Evolutionary conservation across 495 filamentous ascomycete genomes (phyloP), one percentile per base, ranked within the genome.

Genomic region (Aspergillus ostianus): DNA sequence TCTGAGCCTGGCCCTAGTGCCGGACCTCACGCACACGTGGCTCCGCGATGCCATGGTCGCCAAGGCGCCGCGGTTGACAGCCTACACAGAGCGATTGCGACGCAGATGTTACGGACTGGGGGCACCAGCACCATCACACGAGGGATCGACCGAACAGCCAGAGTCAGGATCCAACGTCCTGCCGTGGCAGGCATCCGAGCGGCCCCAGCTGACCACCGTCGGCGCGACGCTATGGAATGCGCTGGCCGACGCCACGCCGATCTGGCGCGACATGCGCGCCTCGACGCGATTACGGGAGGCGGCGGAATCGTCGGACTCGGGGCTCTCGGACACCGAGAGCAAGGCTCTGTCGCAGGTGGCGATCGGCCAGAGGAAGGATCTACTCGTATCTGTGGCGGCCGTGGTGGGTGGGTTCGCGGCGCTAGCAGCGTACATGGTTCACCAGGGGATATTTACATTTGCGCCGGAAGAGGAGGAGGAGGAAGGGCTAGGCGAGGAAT

Each of bases 21-120:
- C 90, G 3, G 80, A 87, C 0, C 68, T 94, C 27, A 89, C 91
- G 20, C 81, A 88, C 53, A 70, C 83, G 23, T 97, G 90, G 85
- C 78, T 96, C 20, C 75, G 78, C 51, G 82, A 87, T 51, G 77
- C 80, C 8, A 79, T 97, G 71, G 70, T 75, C 55, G 69, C 62
- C 47, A 82, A 84, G 63, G 89, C 83, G 53, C 75, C 77, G 4
- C 67, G 65, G 3, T 60, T 93, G 30, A 70, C 75, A 17, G 70
- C 58, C 17, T 92, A 88, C 70, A 79, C 83, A 23, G 70, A 80
- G 53, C 72, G 77, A 19, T 65, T 84, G 60, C 65, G 74, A 23
- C 56, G 63, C 12, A 62, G 70, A 13, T 72, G 75, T 46, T 82
- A 80, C 63, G 80, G 79, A 36, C 2, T n/a, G 36, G 10, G 32